These are phyloP conservation scores for Medicago truncatula DNA, from an alignment of 306 rosid genomes.

Conservation along the genomic window MtrunA17r5.0-ANR NC_053043.1:31753501-31754000, in stretches of 20 bases:
- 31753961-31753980: conserved; percentile 28
- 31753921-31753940: conserved; percentile 27
- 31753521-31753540: background rate
- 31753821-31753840: conserved; percentile 46
- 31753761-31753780: conserved; percentile 17
- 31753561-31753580: background rate
- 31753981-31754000: conserved; percentile 40
- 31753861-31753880: conserved; percentile 32
- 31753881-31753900: conserved; percentile 58
- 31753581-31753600: conserved; percentile 13
- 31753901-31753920: conserved; percentile 55
- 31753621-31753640: background rate
- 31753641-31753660: too few species aligned
- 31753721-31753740: background rate
- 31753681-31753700: background rate
- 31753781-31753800: conserved; percentile 46
- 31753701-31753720: too few species aligned
- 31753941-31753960: conserved; percentile 17
- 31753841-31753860: conserved; percentile 43
- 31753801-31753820: conserved; percentile 31
- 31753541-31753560: background rate
- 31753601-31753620: background rate
- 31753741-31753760: background rate
- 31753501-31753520: too few species aligned
- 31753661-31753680: too few species aligned